Evolutionary conservation across 2,329 filamentous ascomycete species (phyloP).

Genomic region (Dactylellina parvicollis): DNA sequence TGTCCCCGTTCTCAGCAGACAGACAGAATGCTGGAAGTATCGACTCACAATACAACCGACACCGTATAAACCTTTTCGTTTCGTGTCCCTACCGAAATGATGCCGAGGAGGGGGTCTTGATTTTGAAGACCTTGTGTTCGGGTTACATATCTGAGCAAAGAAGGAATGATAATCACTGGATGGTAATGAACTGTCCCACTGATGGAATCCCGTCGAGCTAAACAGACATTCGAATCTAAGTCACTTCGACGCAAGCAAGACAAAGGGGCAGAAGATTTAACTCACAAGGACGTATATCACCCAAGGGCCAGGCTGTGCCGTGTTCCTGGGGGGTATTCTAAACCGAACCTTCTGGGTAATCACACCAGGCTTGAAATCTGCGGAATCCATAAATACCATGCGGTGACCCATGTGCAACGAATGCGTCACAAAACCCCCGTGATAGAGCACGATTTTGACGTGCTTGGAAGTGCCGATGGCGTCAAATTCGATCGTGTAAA

Average conservation of each 20-base stretch:
- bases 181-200: conserved; percentile 65
- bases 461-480: conserved; percentile 62
- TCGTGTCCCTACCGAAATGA: neutral
- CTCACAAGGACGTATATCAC: conserved; percentile 67
- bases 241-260: no score
- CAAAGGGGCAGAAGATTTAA: neutral
- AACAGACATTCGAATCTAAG: neutral
- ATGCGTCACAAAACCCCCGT: conserved; percentile 71
- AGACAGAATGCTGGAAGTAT: no score
- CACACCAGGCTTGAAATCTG: conserved; percentile 63
- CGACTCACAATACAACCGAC: no score
- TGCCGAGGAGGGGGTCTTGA: no score
- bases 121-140: neutral
- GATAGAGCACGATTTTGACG: conserved; percentile 67
- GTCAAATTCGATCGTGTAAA: conserved; percentile 66
- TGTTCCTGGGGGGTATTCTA: conserved; percentile 67
- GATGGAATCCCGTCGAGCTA: conserved; percentile 66
- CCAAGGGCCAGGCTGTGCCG: conserved; percentile 70
- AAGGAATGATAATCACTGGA: conserved; percentile 18
- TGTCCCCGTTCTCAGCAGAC: no score
- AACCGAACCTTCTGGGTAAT: conserved; percentile 65
- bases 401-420: conserved; percentile 71
- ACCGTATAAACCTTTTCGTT: no score
- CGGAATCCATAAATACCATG: conserved; percentile 67
- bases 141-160: neutral